Evolutionary conservation across 192 early-diverging fungal species (phyloP).

Genomic region (Entomortierella lignicola): DNA sequence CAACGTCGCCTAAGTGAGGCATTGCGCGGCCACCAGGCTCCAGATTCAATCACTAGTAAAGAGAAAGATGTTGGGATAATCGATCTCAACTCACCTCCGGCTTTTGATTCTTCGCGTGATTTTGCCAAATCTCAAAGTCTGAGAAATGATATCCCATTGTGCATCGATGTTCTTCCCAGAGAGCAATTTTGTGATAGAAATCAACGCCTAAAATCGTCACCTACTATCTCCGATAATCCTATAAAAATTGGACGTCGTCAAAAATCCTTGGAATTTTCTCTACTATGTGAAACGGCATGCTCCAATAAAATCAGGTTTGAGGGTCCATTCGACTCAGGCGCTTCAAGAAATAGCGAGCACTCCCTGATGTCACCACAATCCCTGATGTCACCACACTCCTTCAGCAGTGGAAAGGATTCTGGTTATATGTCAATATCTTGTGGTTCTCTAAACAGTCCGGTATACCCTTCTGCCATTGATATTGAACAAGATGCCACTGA

Average conservation of each 20-base stretch:
- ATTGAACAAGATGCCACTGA: background rate
- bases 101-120: too few species aligned
- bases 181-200: background rate
- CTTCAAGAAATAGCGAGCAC: background rate
- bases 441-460: background rate
- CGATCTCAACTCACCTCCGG: background rate
- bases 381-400: constrained; percentile 17
- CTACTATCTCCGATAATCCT: background rate
- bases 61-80: background rate
- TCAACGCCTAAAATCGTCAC: background rate
- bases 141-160: background rate
- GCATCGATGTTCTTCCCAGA: background rate
- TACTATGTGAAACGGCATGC: background rate
- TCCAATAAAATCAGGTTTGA: background rate
- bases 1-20: background rate
- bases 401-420: constrained; percentile 21
- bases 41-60: background rate
- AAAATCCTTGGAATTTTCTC: background rate
- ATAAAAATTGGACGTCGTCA: background rate
- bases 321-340: background rate
- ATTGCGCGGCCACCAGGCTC: background rate
- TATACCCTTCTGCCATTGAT: background rate
- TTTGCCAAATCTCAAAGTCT: too few species aligned
- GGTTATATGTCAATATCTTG: constrained; percentile 21
- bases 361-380: constrained; percentile 18